Evolutionary conservation across 176 grass and related monocot genomes (phyloP), one percentile per base, ranked within the genome.

Genomic region (Elaeis guineensis): DNA sequence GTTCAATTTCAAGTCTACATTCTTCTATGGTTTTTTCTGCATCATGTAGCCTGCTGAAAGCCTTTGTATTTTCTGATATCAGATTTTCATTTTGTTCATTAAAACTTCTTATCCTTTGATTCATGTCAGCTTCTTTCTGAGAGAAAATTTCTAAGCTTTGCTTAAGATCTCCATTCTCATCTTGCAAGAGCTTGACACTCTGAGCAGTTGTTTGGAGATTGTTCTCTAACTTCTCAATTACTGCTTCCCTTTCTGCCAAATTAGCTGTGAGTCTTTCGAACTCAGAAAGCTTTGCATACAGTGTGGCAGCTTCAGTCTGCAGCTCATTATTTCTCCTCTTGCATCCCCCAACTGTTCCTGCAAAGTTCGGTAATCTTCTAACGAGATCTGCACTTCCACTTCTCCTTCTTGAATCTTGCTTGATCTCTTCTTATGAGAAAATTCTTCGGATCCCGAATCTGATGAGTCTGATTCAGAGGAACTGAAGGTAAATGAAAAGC

Each of bases 401-500:
- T 57, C 58, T 18, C 57, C 59, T 25, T 65, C 50, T 49, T 51
- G 5, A 48, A 23, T 82, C 39, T 51, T 51, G 16, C 9, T 8
- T 24, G 19, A 17, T n/a, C 5, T 30, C 28, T 30, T 4, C 28
- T 65, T 65, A 0, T 51, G 50, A 18, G 15, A 26, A 4, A 18
- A 28, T 52, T 66, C 9, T 39, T 84, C 78, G 2, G 8, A 32
- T 14, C 87, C 91, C 64, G 86, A 87, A 85, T 90, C 72, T 76
- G 91, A 85, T 64, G 86, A 87, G 50, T 85, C 80, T 24, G 83
- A 82, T 77, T 44, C 65, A 56, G 74, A 78, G 20, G 91, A 87
- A 61, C 75, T 75, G 62, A 82, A 70, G 50, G 69, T 80, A 64
- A 44, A 72, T 32, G 63, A 61, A 26, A 63, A 35, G 19, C 19